These are phyloP conservation scores for Cladosporium sp. DNA, from an alignment of 2,329 filamentous ascomycete genomes.

Conservation along the genomic window DNA sequence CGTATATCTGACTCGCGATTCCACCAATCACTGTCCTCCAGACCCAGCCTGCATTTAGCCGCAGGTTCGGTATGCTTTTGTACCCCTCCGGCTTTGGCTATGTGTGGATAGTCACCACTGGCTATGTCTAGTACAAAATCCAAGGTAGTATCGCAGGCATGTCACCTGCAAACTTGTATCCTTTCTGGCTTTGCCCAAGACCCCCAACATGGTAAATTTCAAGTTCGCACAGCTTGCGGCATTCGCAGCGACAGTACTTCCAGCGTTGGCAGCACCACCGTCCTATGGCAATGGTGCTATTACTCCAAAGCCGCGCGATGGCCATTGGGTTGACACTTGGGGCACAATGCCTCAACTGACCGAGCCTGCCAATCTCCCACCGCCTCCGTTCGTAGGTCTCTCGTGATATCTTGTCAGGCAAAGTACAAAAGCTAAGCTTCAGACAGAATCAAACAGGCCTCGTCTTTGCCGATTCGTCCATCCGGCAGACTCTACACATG, in stretches of 20 bases:
- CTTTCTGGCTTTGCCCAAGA: too few relatives aligned
- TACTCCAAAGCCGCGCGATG: constrained; percentile 17
- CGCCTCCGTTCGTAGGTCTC: constrained; percentile 52
- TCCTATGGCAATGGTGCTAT: background rate
- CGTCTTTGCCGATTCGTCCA: constrained; percentile 59
- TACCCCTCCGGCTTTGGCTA: background rate
- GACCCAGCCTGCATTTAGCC: constrained; percentile 8
- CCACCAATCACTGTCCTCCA: background rate
- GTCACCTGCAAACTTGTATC: background rate
- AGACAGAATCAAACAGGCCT: constrained; percentile 48
- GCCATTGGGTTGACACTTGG: constrained; percentile 62
- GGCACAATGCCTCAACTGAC: constrained; percentile 63
- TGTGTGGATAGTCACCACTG: background rate
- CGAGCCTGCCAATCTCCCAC: constrained; percentile 59
- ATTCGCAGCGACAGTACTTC: background rate
- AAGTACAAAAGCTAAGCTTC: constrained; percentile 10
- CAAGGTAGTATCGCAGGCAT: background rate
- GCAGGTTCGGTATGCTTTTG: constrained; percentile 7
- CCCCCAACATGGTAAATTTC: background rate
- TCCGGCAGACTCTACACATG: constrained; percentile 62
- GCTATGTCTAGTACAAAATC: background rate
- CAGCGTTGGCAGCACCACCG: constrained; percentile 5
- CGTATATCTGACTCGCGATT: background rate
- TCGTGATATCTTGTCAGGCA: background rate
- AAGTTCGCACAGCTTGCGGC: background rate